Percentiles rank a stretch among this genome's conserved stretches.
Evolutionary conservation across 208 protist species (phyloP).

Genomic region (Crithidia expoeki): DNA sequence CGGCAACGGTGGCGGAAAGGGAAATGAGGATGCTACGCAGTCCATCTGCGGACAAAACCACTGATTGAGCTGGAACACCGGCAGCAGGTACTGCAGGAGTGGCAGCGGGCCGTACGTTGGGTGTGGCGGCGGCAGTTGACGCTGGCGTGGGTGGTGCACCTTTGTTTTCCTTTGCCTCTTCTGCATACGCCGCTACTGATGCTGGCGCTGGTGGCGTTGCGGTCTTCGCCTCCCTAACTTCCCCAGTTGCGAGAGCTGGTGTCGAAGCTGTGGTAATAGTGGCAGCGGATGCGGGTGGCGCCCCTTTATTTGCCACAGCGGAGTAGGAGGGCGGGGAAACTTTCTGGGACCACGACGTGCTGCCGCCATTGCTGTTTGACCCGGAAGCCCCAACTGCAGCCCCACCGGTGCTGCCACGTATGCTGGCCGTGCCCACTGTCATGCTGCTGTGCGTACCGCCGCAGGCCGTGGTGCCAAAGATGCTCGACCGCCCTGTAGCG

Average conservation of each 20-base stretch:
- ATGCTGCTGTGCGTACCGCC: constrained; percentile 13
- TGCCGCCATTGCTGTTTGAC: neutral
- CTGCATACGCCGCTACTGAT: neutral
- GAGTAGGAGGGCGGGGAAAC: constrained; percentile 11
- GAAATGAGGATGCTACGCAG: constrained; percentile 18
- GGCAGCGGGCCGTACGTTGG: neutral
- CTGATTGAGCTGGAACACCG: neutral
- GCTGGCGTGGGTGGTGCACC: constrained; percentile 11
- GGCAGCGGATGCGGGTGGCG: neutral
- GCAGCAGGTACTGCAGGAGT: neutral
- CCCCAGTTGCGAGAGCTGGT: neutral
- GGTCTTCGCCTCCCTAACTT: neutral
- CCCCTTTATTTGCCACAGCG: neutral
- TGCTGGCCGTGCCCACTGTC: neutral
- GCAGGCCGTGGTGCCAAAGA: neutral
- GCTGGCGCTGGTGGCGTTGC: neutral
- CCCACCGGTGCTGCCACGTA: constrained; percentile 7
- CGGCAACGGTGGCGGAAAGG: constrained; percentile 10
- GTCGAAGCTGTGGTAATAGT: neutral
- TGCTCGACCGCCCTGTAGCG: constrained; percentile 4
- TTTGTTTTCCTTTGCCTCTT: neutral
- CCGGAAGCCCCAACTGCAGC: neutral
- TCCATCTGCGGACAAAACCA: constrained; percentile 20
- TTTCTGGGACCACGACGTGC: constrained; percentile 22
- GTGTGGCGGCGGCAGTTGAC: neutral